These are phyloP conservation scores for Planoprotostelium fungivorum DNA, from an alignment of 78 protist species.

Conservation along the genomic window DNA sequence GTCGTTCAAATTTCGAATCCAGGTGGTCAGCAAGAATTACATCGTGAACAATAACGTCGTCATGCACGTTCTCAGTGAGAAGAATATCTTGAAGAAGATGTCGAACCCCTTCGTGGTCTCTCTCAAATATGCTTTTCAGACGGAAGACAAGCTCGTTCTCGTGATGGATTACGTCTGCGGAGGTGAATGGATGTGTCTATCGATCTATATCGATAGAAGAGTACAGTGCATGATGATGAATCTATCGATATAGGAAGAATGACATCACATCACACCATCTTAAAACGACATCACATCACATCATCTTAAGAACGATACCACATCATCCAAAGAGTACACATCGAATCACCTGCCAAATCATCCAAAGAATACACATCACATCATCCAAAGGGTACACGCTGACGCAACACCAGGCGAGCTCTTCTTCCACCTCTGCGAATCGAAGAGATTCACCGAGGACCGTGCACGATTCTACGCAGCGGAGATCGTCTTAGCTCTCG, in stretches of 20 bases:
- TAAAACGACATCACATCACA: no score
- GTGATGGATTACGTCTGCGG: conserved; percentile 84
- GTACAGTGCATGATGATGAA: no score
- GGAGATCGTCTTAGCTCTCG: conserved; percentile 69
- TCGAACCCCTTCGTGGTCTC: conserved; percentile 84
- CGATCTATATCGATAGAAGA: no score
- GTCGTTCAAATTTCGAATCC: no score
- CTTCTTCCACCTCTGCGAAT: conserved; percentile 40
- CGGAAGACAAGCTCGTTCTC: conserved; percentile 79
- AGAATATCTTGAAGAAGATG: conserved; percentile 36
- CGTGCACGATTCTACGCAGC: conserved; percentile 78
- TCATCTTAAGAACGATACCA: no score
- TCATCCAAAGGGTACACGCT: background rate
- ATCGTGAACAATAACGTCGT: conserved; percentile 49
- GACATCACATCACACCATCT: no score
- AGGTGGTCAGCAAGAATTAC: conserved; percentile 3
- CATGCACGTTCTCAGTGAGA: conserved; percentile 70
- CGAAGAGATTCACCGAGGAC: conserved; percentile 21
- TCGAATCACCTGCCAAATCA: no score
- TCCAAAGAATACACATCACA: no score
- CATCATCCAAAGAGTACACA: no score
- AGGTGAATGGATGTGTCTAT: no score
- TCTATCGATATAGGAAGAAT: no score
- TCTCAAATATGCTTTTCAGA: conserved; percentile 89
- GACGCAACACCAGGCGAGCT: conserved; percentile 18